These are phyloP conservation scores for Colletotrichum caudatum DNA, from an alignment of 2,329 filamentous ascomycete genomes.

Conservation along the genomic window DNA sequence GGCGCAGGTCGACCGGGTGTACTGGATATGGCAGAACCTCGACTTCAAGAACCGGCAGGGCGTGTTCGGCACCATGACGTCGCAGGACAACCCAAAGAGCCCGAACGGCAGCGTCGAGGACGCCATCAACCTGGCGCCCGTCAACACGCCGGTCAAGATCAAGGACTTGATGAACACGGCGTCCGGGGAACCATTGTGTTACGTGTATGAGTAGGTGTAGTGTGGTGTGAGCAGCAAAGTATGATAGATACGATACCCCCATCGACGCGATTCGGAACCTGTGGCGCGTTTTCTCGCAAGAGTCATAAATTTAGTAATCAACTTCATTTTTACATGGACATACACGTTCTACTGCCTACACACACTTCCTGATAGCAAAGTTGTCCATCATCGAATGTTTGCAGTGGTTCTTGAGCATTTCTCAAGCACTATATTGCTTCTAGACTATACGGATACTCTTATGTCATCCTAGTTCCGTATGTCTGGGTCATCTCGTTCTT, in stretches of 20 bases:
- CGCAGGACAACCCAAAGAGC: constrained; percentile 55
- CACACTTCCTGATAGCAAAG: background rate
- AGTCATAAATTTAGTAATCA: background rate
- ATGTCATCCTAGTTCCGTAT: background rate
- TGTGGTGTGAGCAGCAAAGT: background rate
- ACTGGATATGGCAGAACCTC: constrained; percentile 63
- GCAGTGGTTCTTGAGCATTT: background rate
- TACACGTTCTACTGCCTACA: background rate
- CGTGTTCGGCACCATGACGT: constrained; percentile 56
- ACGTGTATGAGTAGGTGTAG: constrained; percentile 51
- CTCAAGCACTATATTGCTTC: background rate
- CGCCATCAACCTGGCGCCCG: constrained; percentile 48
- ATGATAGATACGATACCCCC: constrained; percentile 19
- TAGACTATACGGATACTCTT: background rate
- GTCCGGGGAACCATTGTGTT: constrained; percentile 57
- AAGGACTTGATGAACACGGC: constrained; percentile 55
- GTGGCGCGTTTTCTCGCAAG: background rate
- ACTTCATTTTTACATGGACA: background rate
- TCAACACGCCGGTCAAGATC: constrained; percentile 53
- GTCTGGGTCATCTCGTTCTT: background rate
- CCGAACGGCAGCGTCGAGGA: constrained; percentile 58
- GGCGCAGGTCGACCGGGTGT: constrained; percentile 59
- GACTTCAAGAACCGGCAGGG: constrained; percentile 54
- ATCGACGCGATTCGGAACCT: background rate
- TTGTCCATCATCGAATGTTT: background rate